Evolutionary conservation across 345 rosid genomes (phyloP), one percentile per base, ranked within the genome.

Genomic region (Boechera stricta): DNA sequence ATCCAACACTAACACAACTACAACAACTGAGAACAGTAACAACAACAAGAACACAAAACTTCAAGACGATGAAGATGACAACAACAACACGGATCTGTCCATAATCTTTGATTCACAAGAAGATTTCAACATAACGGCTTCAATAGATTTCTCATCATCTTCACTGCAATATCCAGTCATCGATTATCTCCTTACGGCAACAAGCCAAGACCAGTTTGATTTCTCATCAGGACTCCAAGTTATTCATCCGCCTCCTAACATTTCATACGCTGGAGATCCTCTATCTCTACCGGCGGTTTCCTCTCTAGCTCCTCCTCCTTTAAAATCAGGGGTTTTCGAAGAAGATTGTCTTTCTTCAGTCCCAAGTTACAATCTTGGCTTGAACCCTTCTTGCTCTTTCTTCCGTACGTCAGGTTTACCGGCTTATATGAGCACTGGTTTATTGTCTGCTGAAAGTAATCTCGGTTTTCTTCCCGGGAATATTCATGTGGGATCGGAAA

Each of bases 81-180:
- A 70, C 52, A 82, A 74, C 76, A 85, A 67, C 11, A 68, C 49
- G 65, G 87, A 80, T 59, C 72, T 85, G 10, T 84, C 91, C 12
- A 68, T 75, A 4, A 75, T 91, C 74, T 89, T 88, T 36, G 90
- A 89, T 57, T 82, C 91, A 3, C 83, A 78, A 2, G 96, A 88
- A 47, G 94, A 93, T 35, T 86, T 90, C 5, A 92, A 88, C 29
- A 88, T 95, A 64, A 87, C 96, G 1, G 92, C 90, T 69, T 91
- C 96, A 18, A 93, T 86, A 12, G 91, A 93, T 69, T 95, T 93
- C 63, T 91, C 97, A 52, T 79, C 95, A 4, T 84, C 97, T 38
- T 86, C 89, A 67, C 53, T 79, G 10, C 78, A 79, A 0, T 86
- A 88, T 74, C 72, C 86, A 26, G 79, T 86, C 33, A 84, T 91